Evolutionary conservation across 75 land plant species (phyloP), one percentile per base, ranked within the genome.

Genomic region (Pinus tabuliformis): DNA sequence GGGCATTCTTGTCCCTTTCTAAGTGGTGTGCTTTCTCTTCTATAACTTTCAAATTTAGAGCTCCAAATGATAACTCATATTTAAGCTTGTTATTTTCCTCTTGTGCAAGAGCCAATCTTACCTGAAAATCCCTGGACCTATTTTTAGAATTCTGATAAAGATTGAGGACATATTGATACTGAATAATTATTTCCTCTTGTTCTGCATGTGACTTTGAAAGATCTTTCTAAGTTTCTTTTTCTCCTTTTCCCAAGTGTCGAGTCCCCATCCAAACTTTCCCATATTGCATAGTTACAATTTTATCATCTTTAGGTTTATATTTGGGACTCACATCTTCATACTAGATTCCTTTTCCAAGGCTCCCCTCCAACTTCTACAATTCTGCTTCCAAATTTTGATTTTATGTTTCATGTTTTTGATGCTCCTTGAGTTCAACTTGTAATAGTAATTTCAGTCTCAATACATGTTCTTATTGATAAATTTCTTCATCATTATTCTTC

Each of bases 221-320:
- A 42, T 84, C 76, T 30, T 22, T 58, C 11, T 70, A 60, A 57
- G 82, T 76, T 60, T 81, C 84, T 22, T 68, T 58, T 78, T 79
- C 89, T 58, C 82, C 77, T 72, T 81, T 75, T 24, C 59, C 62
- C 13, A 73, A 72, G 42, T 22, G 72, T n/a, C 62, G 33, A 24
- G 24, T 78, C 30, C 71, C 52, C 20, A 13, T 33, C 49, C 37
- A 39, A 39, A 66, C 42, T 45, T 37, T 73, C 62, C 76, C 81
- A 56, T 36, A 15, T 54, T 24, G 33, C 4, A 73, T 18, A 24
- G 18, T 73, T n/a, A 28, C 15, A 11, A 6, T 56, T 56, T 26
- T 24, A 73, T 49, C 20, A 49, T 52, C 58, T 52, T 14, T 56
- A 73, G 36, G 20, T 56, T 18, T 16, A 73, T 73, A 15, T 16